Conservation (phyloP, 192 early-diverging fungal genomes). For the Rhizophagus prolifer region DNA sequence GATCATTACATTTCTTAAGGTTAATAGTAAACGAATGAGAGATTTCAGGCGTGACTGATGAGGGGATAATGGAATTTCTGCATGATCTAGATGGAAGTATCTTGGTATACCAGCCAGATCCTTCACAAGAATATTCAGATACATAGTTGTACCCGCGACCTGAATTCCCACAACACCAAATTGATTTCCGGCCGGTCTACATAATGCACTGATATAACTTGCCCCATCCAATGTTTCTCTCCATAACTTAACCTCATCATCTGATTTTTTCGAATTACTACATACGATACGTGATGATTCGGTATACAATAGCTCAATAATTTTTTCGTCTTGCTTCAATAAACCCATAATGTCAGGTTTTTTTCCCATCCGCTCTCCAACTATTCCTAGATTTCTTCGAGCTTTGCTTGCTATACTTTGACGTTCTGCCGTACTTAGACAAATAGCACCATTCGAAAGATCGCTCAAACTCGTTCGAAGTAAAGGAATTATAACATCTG, state of each 20-base stretch:
- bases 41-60: background rate
- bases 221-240: background rate
- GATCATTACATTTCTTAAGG: background rate
- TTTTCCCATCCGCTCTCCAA: background rate
- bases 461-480: too few species aligned
- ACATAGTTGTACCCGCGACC: background rate
- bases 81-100: background rate
- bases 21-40: background rate
- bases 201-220: too few species aligned
- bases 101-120: slow-evolving; percentile 6
- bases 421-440: too few species aligned
- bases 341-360: slow-evolving; percentile 1
- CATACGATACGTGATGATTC: slow-evolving; percentile 5
- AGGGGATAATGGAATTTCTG: background rate
- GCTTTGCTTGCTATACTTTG: too few species aligned
- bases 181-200: background rate
- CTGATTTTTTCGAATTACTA: background rate
- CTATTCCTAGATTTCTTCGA: too few species aligned
- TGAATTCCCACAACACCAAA: background rate
- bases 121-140: background rate
- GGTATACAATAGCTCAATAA: background rate
- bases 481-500: too few species aligned
- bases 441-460: too few species aligned
- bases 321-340: background rate
- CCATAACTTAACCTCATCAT: background rate